These are phyloP conservation scores for Gentiana dahurica DNA, from an alignment of 257 asterid species.

Conservation along the genomic window DNA sequence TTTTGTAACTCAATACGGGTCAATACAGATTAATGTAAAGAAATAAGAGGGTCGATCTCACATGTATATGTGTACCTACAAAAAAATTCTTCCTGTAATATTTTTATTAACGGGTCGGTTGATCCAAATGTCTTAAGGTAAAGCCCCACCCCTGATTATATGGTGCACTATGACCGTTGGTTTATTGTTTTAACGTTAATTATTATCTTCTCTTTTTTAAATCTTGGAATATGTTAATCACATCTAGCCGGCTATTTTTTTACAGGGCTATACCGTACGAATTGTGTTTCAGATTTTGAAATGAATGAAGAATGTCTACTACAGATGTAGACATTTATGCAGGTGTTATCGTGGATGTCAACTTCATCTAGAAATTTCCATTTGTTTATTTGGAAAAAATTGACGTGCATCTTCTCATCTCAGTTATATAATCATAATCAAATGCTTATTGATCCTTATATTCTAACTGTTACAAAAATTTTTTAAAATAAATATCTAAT, in stretches of 20 bases:
- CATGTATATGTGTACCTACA: no score
- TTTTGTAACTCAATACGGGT: no score
- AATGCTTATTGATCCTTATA: background rate
- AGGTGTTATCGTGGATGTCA: slow-evolving; percentile 13
- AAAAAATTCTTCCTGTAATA: no score
- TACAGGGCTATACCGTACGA: slow-evolving; percentile 21
- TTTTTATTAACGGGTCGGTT: no score
- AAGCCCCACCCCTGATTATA: no score
- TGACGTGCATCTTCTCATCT: background rate
- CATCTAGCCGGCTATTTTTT: slow-evolving; percentile 14
- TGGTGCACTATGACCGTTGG: no score
- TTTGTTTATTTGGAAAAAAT: slow-evolving; percentile 4
- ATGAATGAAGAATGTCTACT: slow-evolving; percentile 11
- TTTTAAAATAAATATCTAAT: no score
- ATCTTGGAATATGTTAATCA: background rate
- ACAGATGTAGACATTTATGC: slow-evolving; percentile 17
- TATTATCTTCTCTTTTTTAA: no score
- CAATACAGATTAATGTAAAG: no score
- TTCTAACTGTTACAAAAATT: background rate
- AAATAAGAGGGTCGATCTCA: no score
- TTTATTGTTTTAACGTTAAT: no score
- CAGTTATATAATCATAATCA: background rate
- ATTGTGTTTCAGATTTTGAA: slow-evolving; percentile 14
- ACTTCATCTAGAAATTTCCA: slow-evolving; percentile 1
- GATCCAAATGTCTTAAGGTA: no score